Percentiles rank a stretch among this genome's conserved stretches.
Evolutionary conservation across 306 rosid species (phyloP).

Genomic region (Lathyrus aphaca): DNA sequence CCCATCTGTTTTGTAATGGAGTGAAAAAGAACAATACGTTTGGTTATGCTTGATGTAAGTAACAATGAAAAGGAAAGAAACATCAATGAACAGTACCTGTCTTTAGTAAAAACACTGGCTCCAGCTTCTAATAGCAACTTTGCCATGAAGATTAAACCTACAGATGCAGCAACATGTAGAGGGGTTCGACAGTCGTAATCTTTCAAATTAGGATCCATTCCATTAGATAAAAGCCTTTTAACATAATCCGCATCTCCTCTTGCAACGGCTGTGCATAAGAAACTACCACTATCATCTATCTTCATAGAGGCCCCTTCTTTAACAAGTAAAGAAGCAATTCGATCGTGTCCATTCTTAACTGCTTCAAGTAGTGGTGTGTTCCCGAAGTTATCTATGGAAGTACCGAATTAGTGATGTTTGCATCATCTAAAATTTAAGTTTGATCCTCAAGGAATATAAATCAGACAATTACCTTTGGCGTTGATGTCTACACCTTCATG

Average conservation of each 20-base stretch:
- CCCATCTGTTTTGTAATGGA: slow-evolving; percentile 69
- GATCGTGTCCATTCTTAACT: slow-evolving; percentile 80
- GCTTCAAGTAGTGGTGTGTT: slow-evolving; percentile 91
- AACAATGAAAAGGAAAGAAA: slow-evolving; percentile 30
- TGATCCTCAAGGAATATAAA: neutral
- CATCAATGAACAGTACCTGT: slow-evolving; percentile 59
- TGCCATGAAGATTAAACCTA: slow-evolving; percentile 82
- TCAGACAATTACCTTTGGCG: slow-evolving; percentile 53
- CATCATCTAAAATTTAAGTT: slow-evolving; percentile 9
- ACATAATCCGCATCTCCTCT: slow-evolving; percentile 85
- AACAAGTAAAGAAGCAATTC: slow-evolving; percentile 68
- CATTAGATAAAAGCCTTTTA: slow-evolving; percentile 68
- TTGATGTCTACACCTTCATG: slow-evolving; percentile 69
- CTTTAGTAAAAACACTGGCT: slow-evolving; percentile 82
- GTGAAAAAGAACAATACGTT: slow-evolving; percentile 6
- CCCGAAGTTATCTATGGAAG: slow-evolving; percentile 74
- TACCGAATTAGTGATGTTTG: slow-evolving; percentile 1
- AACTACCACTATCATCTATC: slow-evolving; percentile 69
- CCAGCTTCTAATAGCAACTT: slow-evolving; percentile 78
- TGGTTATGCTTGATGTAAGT: neutral
- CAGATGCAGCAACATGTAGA: slow-evolving; percentile 83
- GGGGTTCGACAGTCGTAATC: slow-evolving; percentile 91
- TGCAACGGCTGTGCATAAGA: slow-evolving; percentile 74
- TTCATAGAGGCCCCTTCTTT: slow-evolving; percentile 75
- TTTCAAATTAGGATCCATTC: slow-evolving; percentile 83